phyloP scores from a whole-genome alignment of 2,329 filamentous ascomycete genomes.

The Neofusicoccum umdonicola region DNA sequence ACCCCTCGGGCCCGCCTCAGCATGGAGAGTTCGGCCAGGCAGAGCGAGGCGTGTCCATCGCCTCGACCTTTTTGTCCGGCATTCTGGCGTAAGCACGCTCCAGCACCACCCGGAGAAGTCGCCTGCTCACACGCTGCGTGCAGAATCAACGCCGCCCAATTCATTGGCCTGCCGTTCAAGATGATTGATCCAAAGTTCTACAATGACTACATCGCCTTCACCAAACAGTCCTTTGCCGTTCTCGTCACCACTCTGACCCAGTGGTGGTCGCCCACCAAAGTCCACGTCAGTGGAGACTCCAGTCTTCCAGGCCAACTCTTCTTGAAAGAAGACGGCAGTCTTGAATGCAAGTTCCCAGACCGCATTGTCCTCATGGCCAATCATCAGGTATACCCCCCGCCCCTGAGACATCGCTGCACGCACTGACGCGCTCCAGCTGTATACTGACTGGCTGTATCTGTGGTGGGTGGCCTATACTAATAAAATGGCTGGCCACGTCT shows the following conservation, averaged over 20 bases:
- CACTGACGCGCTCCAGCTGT: constrained; percentile 53
- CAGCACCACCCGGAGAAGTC: background rate
- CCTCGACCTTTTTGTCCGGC: constrained; percentile 51
- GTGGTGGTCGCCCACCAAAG: constrained; percentile 81
- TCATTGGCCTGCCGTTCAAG: constrained; percentile 74
- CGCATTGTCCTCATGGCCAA: constrained; percentile 82
- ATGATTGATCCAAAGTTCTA: constrained; percentile 73
- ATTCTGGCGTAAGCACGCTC: constrained; percentile 43
- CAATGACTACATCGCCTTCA: constrained; percentile 83
- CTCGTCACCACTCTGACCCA: constrained; percentile 77
- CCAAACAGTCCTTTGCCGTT: constrained; percentile 79
- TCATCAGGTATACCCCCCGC: constrained; percentile 57
- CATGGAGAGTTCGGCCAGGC: constrained; percentile 50
- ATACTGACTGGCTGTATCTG: constrained; percentile 88
- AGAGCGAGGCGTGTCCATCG: constrained; percentile 50
- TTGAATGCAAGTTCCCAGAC: constrained; percentile 78
- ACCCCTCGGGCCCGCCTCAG: constrained; percentile 44
- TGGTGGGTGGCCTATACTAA: constrained; percentile 94
- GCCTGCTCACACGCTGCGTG: background rate
- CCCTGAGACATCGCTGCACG: background rate
- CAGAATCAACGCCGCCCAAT: constrained; percentile 64
- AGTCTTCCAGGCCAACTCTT: constrained; percentile 74
- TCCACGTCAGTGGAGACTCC: constrained; percentile 79
- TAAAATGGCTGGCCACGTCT: constrained; percentile 79
- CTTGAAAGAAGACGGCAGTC: constrained; percentile 66